Conservation (phyloP, 1,284 basidiomycete species). For the Cutaneotrichosporon curvatum region DNA sequence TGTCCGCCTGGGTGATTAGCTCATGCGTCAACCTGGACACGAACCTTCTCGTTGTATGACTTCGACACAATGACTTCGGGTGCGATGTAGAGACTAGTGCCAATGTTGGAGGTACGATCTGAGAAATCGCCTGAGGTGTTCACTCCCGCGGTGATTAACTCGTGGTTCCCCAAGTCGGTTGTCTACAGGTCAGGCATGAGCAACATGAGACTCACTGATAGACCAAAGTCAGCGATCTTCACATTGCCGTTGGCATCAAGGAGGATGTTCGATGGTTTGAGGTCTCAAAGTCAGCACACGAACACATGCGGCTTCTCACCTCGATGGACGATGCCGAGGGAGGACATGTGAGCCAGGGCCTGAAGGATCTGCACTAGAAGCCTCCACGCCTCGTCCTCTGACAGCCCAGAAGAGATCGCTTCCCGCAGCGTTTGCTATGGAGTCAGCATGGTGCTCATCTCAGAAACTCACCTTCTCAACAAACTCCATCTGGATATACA, state of each 20-base stretch:
- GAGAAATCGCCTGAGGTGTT: constrained; percentile 18
- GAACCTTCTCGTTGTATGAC: constrained; percentile 47
- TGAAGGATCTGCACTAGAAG: constrained; percentile 89
- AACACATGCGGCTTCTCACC: constrained; percentile 7
- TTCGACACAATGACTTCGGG: constrained; percentile 58
- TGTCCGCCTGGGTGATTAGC: constrained; percentile 62
- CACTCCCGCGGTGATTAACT: constrained; percentile 56
- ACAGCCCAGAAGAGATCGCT: constrained; percentile 70
- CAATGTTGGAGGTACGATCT: constrained; percentile 60
- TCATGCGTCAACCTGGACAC: background rate
- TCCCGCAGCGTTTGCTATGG: constrained; percentile 45
- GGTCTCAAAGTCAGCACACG: constrained; percentile 50
- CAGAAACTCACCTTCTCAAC: constrained; percentile 40
- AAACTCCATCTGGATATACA: constrained; percentile 48
- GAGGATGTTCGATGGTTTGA: constrained; percentile 86
- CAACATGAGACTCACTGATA: constrained; percentile 43
- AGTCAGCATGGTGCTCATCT: background rate
- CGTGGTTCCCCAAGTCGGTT: constrained; percentile 67
- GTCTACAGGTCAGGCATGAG: constrained; percentile 47
- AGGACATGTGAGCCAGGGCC: constrained; percentile 83
- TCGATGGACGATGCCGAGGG: constrained; percentile 81
- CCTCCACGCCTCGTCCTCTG: constrained; percentile 80
- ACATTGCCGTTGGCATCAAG: constrained; percentile 81
- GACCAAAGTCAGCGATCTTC: constrained; percentile 93
- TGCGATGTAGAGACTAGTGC: constrained; percentile 86